Evolutionary conservation across 805 yeast species (phyloP).

Genomic region (Alloascoidea hylecoeti): DNA sequence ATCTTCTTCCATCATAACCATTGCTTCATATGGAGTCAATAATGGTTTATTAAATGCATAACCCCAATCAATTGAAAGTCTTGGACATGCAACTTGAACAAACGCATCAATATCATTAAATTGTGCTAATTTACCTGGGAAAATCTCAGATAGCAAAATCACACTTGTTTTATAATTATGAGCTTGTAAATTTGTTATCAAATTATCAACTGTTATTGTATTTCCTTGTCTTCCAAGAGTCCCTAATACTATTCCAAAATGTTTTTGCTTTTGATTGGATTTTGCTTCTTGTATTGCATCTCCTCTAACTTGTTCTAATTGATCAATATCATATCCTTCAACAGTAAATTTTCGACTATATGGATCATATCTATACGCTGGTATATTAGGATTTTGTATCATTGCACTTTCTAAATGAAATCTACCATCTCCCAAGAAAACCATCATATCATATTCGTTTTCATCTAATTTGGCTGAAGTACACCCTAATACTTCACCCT

Average conservation of each 20-base stretch:
- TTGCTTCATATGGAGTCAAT: constrained; percentile 90
- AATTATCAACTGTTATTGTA: constrained; percentile 52
- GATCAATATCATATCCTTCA: constrained; percentile 79
- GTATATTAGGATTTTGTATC: constrained; percentile 91
- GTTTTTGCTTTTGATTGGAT: constrained; percentile 26
- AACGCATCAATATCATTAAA: constrained; percentile 82
- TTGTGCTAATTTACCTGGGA: constrained; percentile 84
- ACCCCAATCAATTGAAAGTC: constrained; percentile 97
- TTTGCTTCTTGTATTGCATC: constrained; percentile 59
- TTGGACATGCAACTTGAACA: constrained; percentile 95
- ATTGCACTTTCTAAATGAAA: constrained; percentile 92
- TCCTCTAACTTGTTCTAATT: constrained; percentile 58
- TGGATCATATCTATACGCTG: constrained; percentile 92
- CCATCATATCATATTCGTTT: constrained; percentile 59
- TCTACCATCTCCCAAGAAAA: constrained; percentile 92
- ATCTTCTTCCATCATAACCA: constrained; percentile 74
- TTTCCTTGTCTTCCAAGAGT: constrained; percentile 95
- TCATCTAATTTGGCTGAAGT: constrained; percentile 70
- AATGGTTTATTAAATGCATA: constrained; percentile 90
- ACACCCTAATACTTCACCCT: constrained; percentile 94
- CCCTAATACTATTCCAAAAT: constrained; percentile 78
- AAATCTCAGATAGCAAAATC: constrained; percentile 81
- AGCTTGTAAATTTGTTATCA: constrained; percentile 37
- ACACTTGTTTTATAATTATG: constrained; percentile 61
- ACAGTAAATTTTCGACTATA: constrained; percentile 83